Conservation (phyloP, 768 basidiomycete species). For the Calocera viscosa region DNA sequence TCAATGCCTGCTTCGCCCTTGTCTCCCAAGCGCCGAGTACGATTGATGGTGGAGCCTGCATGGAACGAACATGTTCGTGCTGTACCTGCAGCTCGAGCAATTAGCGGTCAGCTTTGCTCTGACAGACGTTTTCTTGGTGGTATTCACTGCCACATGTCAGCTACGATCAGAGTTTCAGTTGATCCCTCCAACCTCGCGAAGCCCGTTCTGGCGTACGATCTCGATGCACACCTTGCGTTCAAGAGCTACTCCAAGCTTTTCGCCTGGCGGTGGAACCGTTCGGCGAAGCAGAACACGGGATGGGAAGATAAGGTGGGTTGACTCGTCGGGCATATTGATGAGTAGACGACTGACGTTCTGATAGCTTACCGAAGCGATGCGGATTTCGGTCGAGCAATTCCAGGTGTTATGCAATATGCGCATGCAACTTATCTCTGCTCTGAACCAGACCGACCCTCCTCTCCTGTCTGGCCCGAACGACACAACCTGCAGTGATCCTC, state of each 20-base stretch:
- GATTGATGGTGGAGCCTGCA: too few relatives aligned
- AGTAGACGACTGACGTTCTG: slow-evolving; percentile 13
- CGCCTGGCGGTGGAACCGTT: slow-evolving; percentile 55
- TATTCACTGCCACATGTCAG: too few relatives aligned
- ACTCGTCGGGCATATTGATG: slow-evolving; percentile 13
- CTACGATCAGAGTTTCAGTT: too few relatives aligned
- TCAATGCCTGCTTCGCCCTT: too few relatives aligned
- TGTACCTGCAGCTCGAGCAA: too few relatives aligned
- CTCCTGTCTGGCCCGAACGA: not conserved
- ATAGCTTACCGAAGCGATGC: slow-evolving; percentile 53
- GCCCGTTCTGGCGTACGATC: slow-evolving; percentile 33
- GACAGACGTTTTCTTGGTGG: too few relatives aligned
- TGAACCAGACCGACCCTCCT: slow-evolving; percentile 24
- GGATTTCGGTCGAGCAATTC: slow-evolving; percentile 44
- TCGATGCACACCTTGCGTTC: slow-evolving; percentile 55
- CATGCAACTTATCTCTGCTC: slow-evolving; percentile 37
- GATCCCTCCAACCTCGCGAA: slow-evolving; percentile 27
- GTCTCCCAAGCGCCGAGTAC: too few relatives aligned
- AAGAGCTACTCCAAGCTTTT: slow-evolving; percentile 62
- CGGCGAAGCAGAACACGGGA: slow-evolving; percentile 33
- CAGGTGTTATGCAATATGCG: slow-evolving; percentile 47
- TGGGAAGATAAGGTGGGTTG: slow-evolving; percentile 44
- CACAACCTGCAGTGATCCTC: slow-evolving; percentile 25
- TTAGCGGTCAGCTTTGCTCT: too few relatives aligned
- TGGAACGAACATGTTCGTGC: too few relatives aligned